These are phyloP conservation scores for Blastobotrys niveus DNA, from an alignment of 1,139 yeast genomes.

Conservation along the genomic window DNA sequence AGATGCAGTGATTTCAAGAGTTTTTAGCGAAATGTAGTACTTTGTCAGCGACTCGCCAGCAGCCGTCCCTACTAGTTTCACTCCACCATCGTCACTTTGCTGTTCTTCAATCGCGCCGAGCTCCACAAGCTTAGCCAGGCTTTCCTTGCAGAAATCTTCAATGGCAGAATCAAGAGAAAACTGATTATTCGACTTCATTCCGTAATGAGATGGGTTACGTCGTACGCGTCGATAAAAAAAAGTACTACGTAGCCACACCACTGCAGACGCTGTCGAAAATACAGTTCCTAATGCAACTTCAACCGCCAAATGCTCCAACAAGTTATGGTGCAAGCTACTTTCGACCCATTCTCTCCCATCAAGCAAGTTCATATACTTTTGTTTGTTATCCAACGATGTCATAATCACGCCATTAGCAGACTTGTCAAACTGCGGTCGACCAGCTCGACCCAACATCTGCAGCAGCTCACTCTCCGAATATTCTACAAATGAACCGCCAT, in stretches of 20 bases:
- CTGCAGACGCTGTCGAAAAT: conserved; percentile 88
- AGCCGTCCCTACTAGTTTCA: not conserved
- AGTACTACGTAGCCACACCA: conserved; percentile 96
- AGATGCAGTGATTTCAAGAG: not conserved
- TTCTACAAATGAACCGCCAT: conserved; percentile 91
- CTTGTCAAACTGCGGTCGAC: conserved; percentile 93
- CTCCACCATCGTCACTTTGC: too few species aligned
- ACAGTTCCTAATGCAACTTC: conserved; percentile 94
- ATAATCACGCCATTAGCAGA: conserved; percentile 90
- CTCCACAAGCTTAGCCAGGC: conserved; percentile 1
- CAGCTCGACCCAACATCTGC: conserved; percentile 98
- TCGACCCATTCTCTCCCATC: conserved; percentile 97
- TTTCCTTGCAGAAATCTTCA: conserved; percentile 4
- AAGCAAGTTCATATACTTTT: conserved; percentile 77
- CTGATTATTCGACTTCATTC: not conserved
- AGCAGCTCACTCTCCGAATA: conserved; percentile 93
- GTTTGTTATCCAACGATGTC: conserved; percentile 74
- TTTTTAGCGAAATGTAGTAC: conserved; percentile 2
- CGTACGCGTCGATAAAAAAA: conserved; percentile 91
- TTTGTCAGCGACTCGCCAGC: conserved; percentile 3
- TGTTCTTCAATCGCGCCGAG: not conserved
- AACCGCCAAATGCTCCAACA: conserved; percentile 89
- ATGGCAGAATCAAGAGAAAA: conserved; percentile 1
- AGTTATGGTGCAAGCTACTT: conserved; percentile 65
- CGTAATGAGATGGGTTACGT: conserved; percentile 81